Percentiles rank a stretch among this genome's conserved stretches.
Evolutionary conservation across 2,329 filamentous ascomycete species (phyloP).

Genomic region (Cyanodermella asteris): DNA sequence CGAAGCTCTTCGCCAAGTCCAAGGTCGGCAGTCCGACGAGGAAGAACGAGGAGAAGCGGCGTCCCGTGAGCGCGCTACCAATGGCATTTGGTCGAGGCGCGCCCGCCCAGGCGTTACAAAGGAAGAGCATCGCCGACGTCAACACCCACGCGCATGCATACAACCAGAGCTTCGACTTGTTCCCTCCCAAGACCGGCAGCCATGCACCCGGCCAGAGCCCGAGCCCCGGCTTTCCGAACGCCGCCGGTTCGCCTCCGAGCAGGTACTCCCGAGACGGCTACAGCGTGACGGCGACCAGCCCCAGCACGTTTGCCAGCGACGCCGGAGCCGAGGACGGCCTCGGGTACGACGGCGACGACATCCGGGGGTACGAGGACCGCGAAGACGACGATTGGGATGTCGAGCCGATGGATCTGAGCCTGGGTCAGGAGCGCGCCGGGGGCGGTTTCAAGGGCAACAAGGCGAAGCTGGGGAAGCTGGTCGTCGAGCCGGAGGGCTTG

Average conservation of each 20-base stretch:
- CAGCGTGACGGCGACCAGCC: slow-evolving; percentile 5
- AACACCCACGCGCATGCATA: too few species aligned
- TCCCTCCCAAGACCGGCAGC: too few species aligned
- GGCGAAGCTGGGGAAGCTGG: slow-evolving; percentile 83
- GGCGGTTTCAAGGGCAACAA: slow-evolving; percentile 69
- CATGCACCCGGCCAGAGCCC: too few species aligned
- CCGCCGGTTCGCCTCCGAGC: too few species aligned
- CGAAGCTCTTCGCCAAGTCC: slow-evolving; percentile 4
- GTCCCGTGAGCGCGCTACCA: too few species aligned
- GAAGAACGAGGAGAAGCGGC: slow-evolving; percentile 1
- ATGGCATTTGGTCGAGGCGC: too few species aligned
- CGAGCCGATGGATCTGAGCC: slow-evolving; percentile 42
- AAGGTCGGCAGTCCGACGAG: slow-evolving; percentile 2
- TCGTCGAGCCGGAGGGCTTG: slow-evolving; percentile 69
- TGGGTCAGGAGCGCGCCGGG: slow-evolving; percentile 66
- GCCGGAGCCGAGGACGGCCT: slow-evolving; percentile 11
- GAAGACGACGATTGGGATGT: slow-evolving; percentile 8
- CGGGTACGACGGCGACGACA: slow-evolving; percentile 11
- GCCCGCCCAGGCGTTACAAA: too few species aligned
- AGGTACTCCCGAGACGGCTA: too few species aligned
- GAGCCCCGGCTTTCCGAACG: too few species aligned
- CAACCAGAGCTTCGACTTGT: too few species aligned
- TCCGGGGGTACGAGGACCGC: slow-evolving; percentile 15
- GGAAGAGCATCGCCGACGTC: too few species aligned
- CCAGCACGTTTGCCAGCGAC: slow-evolving; percentile 10